These are phyloP conservation scores for Ophiostoma montium DNA, from an alignment of 2,329 filamentous ascomycete genomes.

Conservation along the genomic window DNA sequence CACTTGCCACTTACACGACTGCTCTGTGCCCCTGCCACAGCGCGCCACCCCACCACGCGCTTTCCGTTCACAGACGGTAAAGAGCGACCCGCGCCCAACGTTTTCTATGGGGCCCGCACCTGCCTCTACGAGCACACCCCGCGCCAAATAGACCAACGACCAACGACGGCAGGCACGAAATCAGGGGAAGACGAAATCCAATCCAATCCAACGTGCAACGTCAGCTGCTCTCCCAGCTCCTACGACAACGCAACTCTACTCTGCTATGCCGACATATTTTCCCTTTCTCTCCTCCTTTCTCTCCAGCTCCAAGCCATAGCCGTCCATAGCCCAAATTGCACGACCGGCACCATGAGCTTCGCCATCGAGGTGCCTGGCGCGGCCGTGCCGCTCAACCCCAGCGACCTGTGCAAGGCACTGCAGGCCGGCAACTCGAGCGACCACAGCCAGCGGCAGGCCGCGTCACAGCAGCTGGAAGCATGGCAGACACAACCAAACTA, in stretches of 20 bases:
- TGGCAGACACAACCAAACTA: conserved; percentile 58
- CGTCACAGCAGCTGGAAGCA: conserved; percentile 53
- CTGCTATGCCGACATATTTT: not conserved
- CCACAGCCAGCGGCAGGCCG: conserved; percentile 49
- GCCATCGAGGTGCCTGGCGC: conserved; percentile 70
- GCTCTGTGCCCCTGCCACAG: not conserved
- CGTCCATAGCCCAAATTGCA: too few relatives aligned
- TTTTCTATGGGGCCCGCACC: not conserved
- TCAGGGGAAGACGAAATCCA: too few relatives aligned
- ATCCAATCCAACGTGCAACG: too few relatives aligned
- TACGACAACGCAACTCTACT: not conserved
- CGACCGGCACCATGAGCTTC: conserved; percentile 42
- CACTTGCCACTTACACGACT: not conserved
- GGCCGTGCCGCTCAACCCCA: conserved; percentile 53
- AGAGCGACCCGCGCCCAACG: not conserved
- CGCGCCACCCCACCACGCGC: conserved; percentile 2
- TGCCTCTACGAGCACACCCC: not conserved
- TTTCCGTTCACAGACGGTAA: not conserved
- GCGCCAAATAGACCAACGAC: not conserved
- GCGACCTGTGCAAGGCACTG: conserved; percentile 51
- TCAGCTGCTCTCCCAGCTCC: not conserved
- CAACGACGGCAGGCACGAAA: not conserved
- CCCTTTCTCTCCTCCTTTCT: not conserved
- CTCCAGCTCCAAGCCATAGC: too few relatives aligned
- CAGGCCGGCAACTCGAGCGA: conserved; percentile 49